Conservation (phyloP, 371 early-diverging fungal species). For the Rhizopus sp. region DNA sequence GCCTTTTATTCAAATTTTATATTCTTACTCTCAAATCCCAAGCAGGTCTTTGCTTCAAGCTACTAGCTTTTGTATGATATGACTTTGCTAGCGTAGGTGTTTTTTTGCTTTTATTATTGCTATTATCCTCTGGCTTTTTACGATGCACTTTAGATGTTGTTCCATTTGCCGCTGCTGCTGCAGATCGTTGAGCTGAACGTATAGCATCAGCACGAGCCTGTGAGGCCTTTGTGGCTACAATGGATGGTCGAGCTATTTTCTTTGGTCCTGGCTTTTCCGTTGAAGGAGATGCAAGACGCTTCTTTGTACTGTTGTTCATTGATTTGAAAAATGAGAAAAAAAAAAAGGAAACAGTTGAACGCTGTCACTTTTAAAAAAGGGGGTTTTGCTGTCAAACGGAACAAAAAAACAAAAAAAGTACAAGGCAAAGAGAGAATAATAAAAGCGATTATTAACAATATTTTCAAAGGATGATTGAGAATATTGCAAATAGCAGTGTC, state of each 20-base stretch:
- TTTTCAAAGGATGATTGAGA: no score
- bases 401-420: no score
- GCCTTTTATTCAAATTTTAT: no score
- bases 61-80: constrained; percentile 13
- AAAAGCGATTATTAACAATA: no score
- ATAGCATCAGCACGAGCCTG: constrained; percentile 27
- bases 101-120: background rate
- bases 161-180: background rate
- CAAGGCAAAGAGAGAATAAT: no score
- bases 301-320: background rate
- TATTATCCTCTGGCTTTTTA: constrained; percentile 10
- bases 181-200: constrained; percentile 6
- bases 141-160: background rate
- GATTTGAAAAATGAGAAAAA: no score
- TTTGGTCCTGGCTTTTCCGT: background rate
- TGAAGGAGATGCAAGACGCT: background rate
- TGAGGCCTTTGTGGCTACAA: constrained; percentile 24
- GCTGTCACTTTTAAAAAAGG: no score
- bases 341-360: no score
- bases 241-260: constrained; percentile 5
- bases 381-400: no score
- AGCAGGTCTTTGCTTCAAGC: constrained; percentile 33
- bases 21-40: constrained; percentile 45
- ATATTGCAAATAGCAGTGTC: no score
- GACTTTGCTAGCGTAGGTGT: constrained; percentile 11